These are phyloP conservation scores for Epithele typhae DNA, from an alignment of 768 basidiomycete genomes.

Conservation along the genomic window DNA sequence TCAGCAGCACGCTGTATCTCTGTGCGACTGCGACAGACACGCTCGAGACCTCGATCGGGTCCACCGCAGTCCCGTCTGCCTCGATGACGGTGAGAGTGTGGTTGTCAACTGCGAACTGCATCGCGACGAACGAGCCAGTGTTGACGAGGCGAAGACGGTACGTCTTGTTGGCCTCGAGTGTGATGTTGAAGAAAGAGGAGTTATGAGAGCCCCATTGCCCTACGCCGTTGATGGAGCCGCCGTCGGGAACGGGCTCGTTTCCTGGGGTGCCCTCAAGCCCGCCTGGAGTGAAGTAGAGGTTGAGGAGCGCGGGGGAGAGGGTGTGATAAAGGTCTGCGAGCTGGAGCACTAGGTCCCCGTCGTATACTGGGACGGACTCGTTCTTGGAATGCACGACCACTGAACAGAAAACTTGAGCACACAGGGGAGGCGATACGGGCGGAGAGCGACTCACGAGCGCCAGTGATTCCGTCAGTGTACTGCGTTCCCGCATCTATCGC, in stretches of 20 bases:
- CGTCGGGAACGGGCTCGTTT: conserved; percentile 32
- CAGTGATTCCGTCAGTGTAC: conserved; percentile 48
- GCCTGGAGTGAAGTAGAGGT: conserved; percentile 21
- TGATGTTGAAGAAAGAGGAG: conserved; percentile 23
- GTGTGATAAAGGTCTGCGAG: conserved; percentile 32
- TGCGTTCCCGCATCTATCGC: conserved; percentile 20
- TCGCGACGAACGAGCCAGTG: conserved; percentile 42
- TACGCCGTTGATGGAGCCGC: conserved; percentile 30
- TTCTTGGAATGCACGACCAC: conserved; percentile 41
- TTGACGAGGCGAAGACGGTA: conserved; percentile 48
- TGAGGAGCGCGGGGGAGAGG: conserved; percentile 22
- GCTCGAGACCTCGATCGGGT: conserved; percentile 34
- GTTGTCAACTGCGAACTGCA: conserved; percentile 41
- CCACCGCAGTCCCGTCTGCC: conserved; percentile 42
- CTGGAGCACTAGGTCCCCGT: conserved; percentile 38
- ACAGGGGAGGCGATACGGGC: neutral
- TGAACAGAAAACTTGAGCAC: too few species aligned
- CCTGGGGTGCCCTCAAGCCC: conserved; percentile 29
- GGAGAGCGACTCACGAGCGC: conserved; percentile 24
- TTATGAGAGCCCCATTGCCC: conserved; percentile 26
- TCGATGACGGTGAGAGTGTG: conserved; percentile 46
- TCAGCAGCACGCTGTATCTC: conserved; percentile 45
- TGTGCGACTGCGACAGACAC: conserved; percentile 43
- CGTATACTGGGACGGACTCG: conserved; percentile 31
- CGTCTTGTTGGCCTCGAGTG: conserved; percentile 26